Conservation (phyloP, 495 filamentous ascomycete genomes). For the Poronia punctata region DNA sequence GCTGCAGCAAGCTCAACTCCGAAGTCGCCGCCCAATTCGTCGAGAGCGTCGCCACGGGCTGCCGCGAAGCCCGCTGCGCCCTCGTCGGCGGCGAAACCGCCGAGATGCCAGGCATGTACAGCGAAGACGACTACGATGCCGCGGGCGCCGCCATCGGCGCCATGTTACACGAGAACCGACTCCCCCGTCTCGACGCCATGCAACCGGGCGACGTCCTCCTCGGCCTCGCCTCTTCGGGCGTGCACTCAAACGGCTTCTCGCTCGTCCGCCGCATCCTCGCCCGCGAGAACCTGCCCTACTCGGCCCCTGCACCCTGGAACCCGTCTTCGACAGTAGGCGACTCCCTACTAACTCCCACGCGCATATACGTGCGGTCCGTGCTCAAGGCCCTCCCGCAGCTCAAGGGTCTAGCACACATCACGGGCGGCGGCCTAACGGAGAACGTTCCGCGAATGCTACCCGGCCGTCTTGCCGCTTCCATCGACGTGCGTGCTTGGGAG, state of each 20-base stretch:
- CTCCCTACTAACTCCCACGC: conserved; percentile 69
- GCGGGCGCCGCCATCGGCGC: conserved; percentile 83
- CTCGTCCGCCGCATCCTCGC: conserved; percentile 83
- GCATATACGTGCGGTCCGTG: conserved; percentile 72
- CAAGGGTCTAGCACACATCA: conserved; percentile 94
- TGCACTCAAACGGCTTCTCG: conserved; percentile 94
- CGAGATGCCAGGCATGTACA: conserved; percentile 93
- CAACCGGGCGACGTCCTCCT: conserved; percentile 71
- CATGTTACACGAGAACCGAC: conserved; percentile 57
- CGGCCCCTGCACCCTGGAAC: conserved; percentile 68
- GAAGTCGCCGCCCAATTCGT: conserved; percentile 73
- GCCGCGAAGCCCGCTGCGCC: conserved; percentile 73
- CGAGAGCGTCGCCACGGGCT: conserved; percentile 79
- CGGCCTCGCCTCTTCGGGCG: conserved; percentile 73
- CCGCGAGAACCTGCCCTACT: conserved; percentile 59
- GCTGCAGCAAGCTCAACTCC: conserved; percentile 76
- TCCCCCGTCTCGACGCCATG: conserved; percentile 76
- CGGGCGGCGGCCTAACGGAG: conserved; percentile 83
- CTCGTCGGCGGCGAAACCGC: conserved; percentile 93
- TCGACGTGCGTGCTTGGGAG: conserved; percentile 67
- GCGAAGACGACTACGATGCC: conserved; percentile 78
- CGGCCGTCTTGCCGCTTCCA: conserved; percentile 58
- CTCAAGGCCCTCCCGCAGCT: conserved; percentile 58
- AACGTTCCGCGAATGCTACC: conserved; percentile 94
- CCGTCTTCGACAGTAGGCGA: conserved; percentile 51